Evolutionary conservation across 805 yeast species (phyloP).

Genomic region (Saccharomycopsis lassenensis): DNA sequence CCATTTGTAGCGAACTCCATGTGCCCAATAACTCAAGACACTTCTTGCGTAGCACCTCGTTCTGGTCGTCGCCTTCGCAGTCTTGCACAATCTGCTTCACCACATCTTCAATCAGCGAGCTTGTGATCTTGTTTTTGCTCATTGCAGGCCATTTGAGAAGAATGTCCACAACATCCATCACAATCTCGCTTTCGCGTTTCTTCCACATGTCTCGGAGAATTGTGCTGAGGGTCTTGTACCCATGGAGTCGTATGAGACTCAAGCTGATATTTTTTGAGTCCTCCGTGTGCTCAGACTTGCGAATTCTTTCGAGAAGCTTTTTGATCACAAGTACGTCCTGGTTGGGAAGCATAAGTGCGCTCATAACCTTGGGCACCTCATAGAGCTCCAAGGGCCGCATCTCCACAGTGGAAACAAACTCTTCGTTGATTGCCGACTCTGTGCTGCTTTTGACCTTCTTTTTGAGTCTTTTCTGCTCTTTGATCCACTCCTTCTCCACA

Average conservation of each 20-base stretch:
- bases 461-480: conserved; percentile 38
- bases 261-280: conserved; percentile 33
- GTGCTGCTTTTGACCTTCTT: conserved; percentile 38
- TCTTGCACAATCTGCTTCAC: conserved; percentile 32
- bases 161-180: conserved; percentile 37
- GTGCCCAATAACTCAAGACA: conserved; percentile 40
- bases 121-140: conserved; percentile 66
- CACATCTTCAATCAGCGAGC: conserved; percentile 60
- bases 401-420: conserved; percentile 50
- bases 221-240: conserved; percentile 67
- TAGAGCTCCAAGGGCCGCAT: conserved; percentile 35
- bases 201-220: conserved; percentile 34
- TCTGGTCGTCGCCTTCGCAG: conserved; percentile 7
- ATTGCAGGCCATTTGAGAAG: conserved; percentile 57
- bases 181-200: conserved; percentile 19
- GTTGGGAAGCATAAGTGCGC: conserved; percentile 59
- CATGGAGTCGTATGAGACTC: conserved; percentile 69
- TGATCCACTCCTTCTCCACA: conserved; percentile 64
- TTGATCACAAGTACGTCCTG: conserved; percentile 55
- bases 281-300: conserved; percentile 34
- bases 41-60: conserved; percentile 25
- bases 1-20: conserved; percentile 71
- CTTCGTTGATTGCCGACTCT: conserved; percentile 49
- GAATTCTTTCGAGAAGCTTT: conserved; percentile 59
- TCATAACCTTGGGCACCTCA: conserved; percentile 71